Evolutionary conservation across 2,329 filamentous ascomycete species (phyloP).

Genomic region (Botryotinia convoluta): DNA sequence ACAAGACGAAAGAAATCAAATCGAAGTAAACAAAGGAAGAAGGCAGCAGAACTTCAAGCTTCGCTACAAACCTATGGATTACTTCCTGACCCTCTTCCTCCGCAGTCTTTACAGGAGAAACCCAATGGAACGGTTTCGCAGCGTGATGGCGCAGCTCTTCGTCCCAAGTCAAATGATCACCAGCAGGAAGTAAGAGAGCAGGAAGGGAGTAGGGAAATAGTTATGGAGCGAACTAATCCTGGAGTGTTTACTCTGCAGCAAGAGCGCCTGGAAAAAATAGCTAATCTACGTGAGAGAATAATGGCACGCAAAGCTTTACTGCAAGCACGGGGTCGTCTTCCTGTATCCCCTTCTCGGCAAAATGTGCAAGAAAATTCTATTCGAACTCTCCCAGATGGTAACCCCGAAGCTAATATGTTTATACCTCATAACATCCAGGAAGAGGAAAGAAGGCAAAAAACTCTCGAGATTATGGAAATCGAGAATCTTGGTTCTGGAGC

Average conservation of each 20-base stretch:
- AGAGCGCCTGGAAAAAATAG: neutral
- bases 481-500: neutral
- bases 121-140: neutral
- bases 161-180: neutral
- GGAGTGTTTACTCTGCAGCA: neutral
- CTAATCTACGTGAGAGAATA: neutral
- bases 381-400: neutral
- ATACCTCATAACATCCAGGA: neutral
- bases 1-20: neutral
- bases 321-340: neutral
- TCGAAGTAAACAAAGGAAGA: neutral
- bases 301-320: neutral
- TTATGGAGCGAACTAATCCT: neutral
- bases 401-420: no score
- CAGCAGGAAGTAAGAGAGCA: neutral
- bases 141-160: neutral
- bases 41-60: neutral
- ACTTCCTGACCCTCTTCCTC: neutral
- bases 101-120: neutral
- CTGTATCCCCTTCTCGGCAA: neutral
- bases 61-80: neutral
- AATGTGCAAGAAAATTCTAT: no score
- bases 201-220: fast-evolving
- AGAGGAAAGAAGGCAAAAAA: no score
- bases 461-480: neutral